Base-by-base conservation (phyloP, 1,139 yeast species). In the Debaryomyces psychrophilus region DNA sequence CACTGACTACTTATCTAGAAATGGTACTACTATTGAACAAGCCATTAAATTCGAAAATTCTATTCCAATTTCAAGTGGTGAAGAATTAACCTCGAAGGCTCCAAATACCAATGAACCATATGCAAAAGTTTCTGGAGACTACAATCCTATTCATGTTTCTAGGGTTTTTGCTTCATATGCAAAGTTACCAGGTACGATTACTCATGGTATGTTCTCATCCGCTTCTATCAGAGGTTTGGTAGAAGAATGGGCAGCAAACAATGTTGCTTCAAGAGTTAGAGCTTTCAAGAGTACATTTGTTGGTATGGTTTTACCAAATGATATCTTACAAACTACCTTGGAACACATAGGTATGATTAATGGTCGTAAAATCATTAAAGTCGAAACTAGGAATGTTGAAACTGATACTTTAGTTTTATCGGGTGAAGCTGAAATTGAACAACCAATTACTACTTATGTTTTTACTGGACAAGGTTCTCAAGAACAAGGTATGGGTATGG, bases 401-500 rank as follows among this genome's bases (percentile, higher is more conserved):
- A 83, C 93, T 48, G 89, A 81, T 46, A 79, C 81, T 52, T 73
- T 82, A 37, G 99, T 95, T 18, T 79, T 93, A 61, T 68, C 79
- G 46, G 99, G 98, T 73, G 96, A 90, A 73, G 99, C 99, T 46
- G 99, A 93, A 76, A 92, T 95, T 62, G 98, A 93, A 61, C 99
- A 93, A 74, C 99, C 99, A 43, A 87, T 86, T 49, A 89, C 99
- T 42, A 87, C 99, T 15, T 93, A 88, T 67, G 97, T 93, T 50
- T 93, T 95, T 76, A 93, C 99, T 57, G 99, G 99, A 67, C 99
- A 93, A 79, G 99, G 99, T 68, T 92, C 99, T 50, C 99, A 93
- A 75, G 99, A 95, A 71, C 99, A 95, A 77, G 98, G 98, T 67
- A 93, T 93, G 99, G 99, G 99, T 77, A 93, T 93, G 99, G 99